phyloP scores from a whole-genome alignment of 768 basidiomycete genomes.

The Infundibulicybe gibba region DNA sequence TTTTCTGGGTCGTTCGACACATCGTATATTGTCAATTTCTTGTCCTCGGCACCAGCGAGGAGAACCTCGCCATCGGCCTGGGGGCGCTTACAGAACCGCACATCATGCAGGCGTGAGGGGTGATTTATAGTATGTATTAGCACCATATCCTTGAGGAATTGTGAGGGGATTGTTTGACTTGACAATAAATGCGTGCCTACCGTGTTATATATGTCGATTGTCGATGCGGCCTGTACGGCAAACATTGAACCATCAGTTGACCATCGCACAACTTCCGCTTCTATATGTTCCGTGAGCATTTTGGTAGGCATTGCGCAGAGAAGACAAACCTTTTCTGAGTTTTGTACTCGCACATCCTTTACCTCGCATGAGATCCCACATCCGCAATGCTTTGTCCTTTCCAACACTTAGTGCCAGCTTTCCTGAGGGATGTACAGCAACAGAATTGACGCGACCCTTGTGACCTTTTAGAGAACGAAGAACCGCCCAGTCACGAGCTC shows the following conservation, averaged over 20 bases:
- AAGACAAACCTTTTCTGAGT: constrained; percentile 72
- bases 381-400: constrained; percentile 81
- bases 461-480: constrained; percentile 88
- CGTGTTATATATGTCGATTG: constrained; percentile 80
- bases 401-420: constrained; percentile 92
- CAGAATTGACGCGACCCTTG: constrained; percentile 85
- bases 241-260: constrained; percentile 75
- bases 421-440: constrained; percentile 91
- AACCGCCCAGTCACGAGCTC: constrained; percentile 91
- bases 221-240: constrained; percentile 71
- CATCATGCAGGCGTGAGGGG: constrained; percentile 79
- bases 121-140: constrained; percentile 72
- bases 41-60: constrained; percentile 87
- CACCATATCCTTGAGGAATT: constrained; percentile 63
- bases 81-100: constrained; percentile 67
- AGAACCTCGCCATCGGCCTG: constrained; percentile 62
- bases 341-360: constrained; percentile 87
- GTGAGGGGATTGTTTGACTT: not conserved
- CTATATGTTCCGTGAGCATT: constrained; percentile 32
- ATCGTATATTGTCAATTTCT: constrained; percentile 77
- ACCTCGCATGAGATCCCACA: constrained; percentile 99
- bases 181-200: constrained; percentile 36
- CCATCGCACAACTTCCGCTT: constrained; percentile 93
- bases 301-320: no score
- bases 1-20: constrained; percentile 40